Evolutionary conservation across 23 red algal species (phyloP).

Genomic region (Gracilaria vermiculophylla): DNA sequence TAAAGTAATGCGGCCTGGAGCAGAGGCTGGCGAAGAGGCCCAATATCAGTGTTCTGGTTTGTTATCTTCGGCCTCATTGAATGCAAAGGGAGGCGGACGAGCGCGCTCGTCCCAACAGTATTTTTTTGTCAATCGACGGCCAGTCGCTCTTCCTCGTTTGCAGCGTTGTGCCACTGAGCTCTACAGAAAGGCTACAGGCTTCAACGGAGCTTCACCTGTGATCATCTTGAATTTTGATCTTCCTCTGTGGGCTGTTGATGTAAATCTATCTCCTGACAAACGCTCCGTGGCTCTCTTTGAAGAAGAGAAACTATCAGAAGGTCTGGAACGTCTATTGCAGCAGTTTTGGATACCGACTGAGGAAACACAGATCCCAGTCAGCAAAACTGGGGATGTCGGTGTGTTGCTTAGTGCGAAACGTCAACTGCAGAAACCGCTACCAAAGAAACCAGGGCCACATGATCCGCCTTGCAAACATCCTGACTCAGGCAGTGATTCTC

Average conservation of each 20-base stretch:
- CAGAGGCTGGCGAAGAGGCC: background rate
- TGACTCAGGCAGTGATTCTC: background rate
- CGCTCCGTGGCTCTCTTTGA: slow-evolving; percentile 65
- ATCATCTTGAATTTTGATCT: slow-evolving; percentile 67
- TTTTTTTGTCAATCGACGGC: slow-evolving; percentile 73
- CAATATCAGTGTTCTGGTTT: slow-evolving; percentile 38
- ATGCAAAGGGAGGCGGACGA: slow-evolving; percentile 61
- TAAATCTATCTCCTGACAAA: slow-evolving; percentile 91
- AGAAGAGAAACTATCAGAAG: slow-evolving; percentile 45
- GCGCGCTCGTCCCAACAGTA: slow-evolving; percentile 74
- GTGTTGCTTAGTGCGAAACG: background rate
- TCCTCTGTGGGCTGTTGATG: slow-evolving; percentile 58
- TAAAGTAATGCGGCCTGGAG: background rate
- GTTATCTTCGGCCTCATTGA: slow-evolving; percentile 39
- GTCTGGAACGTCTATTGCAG: slow-evolving; percentile 26
- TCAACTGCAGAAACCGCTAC: background rate
- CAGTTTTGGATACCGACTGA: slow-evolving; percentile 45
- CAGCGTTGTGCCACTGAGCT: slow-evolving; percentile 53
- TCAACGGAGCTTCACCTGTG: slow-evolving; percentile 42
- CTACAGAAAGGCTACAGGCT: slow-evolving; percentile 64
- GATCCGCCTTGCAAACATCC: background rate
- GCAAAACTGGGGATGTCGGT: background rate
- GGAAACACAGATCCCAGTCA: slow-evolving; percentile 24
- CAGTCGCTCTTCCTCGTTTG: slow-evolving; percentile 63
- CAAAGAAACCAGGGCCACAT: background rate